A percentile compares a stretch with the other conserved stretches of the same genome.
Conservation (phyloP, 768 basidiomycete species). For the Calocera cornea region DNA sequence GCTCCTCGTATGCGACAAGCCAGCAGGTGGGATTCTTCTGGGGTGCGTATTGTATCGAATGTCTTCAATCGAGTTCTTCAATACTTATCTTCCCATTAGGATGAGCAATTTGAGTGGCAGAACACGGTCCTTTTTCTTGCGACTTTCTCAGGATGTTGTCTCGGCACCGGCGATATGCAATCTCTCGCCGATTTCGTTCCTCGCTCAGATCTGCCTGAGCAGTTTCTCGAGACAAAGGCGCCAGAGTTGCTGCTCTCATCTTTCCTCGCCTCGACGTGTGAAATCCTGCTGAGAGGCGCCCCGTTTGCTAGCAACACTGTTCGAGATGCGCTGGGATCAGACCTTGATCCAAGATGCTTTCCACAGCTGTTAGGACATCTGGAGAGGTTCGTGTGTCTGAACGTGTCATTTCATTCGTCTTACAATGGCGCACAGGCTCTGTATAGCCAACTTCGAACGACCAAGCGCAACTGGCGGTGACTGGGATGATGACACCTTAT, state of each 20-base stretch:
- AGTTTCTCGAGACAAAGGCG: constrained; percentile 9
- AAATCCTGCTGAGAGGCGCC: constrained; percentile 48
- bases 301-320: constrained; percentile 62
- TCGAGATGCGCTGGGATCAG: constrained; percentile 64
- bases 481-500: constrained; percentile 11
- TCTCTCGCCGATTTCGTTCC: constrained; percentile 16
- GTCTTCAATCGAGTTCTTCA: neutral
- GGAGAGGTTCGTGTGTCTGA: constrained; percentile 44
- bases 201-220: constrained; percentile 11
- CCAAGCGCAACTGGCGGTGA: constrained; percentile 3
- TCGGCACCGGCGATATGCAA: constrained; percentile 36
- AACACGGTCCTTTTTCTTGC: constrained; percentile 69
- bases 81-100: constrained; percentile 31
- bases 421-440: constrained; percentile 11
- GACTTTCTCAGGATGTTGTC: constrained; percentile 53
- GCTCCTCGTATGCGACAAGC: neutral
- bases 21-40: neutral
- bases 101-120: constrained; percentile 69
- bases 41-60: neutral
- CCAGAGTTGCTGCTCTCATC: constrained; percentile 37
- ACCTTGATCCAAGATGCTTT: constrained; percentile 60
- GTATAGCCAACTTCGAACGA: constrained; percentile 9
- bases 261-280: constrained; percentile 58
- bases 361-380: constrained; percentile 53
- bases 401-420: neutral